These are phyloP conservation scores for Nakazawaea wyomingensis DNA, from an alignment of 805 yeast species.

Conservation along the genomic window DNA sequence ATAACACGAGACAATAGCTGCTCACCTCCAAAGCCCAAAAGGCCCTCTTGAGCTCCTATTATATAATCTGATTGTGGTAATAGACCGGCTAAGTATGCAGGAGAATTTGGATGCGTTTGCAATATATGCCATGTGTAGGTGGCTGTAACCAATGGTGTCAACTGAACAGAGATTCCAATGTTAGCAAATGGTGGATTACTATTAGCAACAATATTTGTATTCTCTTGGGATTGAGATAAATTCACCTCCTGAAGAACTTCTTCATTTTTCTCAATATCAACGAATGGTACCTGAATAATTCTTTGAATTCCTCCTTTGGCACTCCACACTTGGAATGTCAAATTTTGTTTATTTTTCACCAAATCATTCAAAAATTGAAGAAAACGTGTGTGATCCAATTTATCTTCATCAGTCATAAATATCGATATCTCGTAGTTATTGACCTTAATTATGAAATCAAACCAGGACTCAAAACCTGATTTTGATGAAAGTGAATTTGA, in stretches of 20 bases:
- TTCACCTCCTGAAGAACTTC: conserved; percentile 24
- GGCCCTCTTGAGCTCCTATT: conserved; percentile 82
- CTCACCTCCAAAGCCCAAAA: conserved; percentile 85
- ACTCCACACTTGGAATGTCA: conserved; percentile 69
- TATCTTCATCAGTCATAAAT: conserved; percentile 13
- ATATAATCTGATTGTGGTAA: conserved; percentile 84
- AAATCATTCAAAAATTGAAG: conserved; percentile 11
- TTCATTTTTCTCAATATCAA: conserved; percentile 11
- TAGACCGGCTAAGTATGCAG: conserved; percentile 80
- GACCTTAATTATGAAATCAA: conserved; percentile 79
- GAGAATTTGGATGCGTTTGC: conserved; percentile 65
- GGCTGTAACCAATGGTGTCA: conserved; percentile 70
- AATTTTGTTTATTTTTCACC: conserved; percentile 17
- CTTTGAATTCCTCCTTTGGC: conserved; percentile 74
- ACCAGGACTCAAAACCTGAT: conserved; percentile 73
- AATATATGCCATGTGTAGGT: conserved; percentile 86
- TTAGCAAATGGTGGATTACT: conserved; percentile 35
- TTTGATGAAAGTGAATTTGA: conserved; percentile 41
- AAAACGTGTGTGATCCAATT: conserved; percentile 13
- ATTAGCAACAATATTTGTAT: conserved; percentile 17
- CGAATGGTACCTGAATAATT: conserved; percentile 29
- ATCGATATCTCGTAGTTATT: conserved; percentile 60
- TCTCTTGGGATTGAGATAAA: conserved; percentile 17
- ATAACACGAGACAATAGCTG: conserved; percentile 66
- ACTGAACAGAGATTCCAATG: conserved; percentile 67